phyloP scores from a whole-genome alignment of 73 alveolate genomes.

The Tetrahymena borealis region DNA sequence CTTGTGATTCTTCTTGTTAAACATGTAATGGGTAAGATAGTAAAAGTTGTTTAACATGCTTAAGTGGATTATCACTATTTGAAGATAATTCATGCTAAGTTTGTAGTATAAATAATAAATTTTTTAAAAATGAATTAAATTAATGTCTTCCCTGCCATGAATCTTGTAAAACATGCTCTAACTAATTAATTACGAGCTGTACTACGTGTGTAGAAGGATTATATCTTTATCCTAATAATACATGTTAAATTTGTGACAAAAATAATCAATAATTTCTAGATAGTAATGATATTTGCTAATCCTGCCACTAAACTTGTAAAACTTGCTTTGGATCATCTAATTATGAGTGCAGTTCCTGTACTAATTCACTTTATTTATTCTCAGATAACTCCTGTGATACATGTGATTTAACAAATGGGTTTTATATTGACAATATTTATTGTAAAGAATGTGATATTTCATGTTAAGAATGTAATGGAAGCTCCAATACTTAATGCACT shows the following conservation, averaged over 20 bases:
- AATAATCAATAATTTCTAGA: too few species aligned
- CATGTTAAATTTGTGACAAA: neutral
- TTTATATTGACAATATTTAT: neutral
- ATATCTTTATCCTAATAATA: neutral
- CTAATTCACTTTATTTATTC: neutral
- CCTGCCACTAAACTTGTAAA: neutral
- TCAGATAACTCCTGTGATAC: neutral
- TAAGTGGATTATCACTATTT: too few species aligned
- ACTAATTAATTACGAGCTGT: neutral
- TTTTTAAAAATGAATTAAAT: neutral
- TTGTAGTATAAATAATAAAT: neutral
- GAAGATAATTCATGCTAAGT: neutral
- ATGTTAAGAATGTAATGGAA: neutral
- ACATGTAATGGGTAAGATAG: neutral
- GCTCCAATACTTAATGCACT: neutral
- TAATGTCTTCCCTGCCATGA: neutral
- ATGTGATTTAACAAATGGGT: neutral
- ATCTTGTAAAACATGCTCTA: neutral
- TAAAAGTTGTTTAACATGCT: neutral
- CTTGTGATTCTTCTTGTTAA: neutral
- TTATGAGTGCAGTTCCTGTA: neutral
- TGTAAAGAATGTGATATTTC: neutral
- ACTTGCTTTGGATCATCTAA: neutral
- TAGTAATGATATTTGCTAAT: neutral
- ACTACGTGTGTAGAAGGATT: neutral